These are phyloP conservation scores for Xylariales sp. DNA, from an alignment of 2,329 filamentous ascomycete genomes.

Conservation along the genomic window DNA sequence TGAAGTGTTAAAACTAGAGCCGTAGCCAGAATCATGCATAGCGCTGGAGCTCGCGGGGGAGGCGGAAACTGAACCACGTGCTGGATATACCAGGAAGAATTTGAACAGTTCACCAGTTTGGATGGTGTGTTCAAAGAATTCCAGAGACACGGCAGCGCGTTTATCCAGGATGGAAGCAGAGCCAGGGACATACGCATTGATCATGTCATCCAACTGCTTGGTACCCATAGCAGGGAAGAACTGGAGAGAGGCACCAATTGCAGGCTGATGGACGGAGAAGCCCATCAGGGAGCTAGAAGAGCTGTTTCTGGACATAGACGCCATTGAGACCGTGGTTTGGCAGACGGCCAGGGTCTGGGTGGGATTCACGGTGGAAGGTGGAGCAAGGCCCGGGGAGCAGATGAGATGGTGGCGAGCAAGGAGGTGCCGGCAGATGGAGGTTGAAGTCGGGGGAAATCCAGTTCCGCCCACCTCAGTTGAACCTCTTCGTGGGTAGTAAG, in stretches of 20 bases:
- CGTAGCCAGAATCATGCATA: conserved; percentile 40
- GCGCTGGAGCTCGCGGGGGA: conserved; percentile 41
- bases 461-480: conserved; percentile 3
- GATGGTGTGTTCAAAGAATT: conserved; percentile 52
- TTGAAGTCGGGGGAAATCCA: not conserved
- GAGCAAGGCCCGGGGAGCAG: too few relatives aligned
- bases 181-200: conserved; percentile 54
- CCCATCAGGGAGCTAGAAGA: conserved; percentile 35
- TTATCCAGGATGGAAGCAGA: conserved; percentile 52
- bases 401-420: conserved; percentile 3
- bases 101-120: conserved; percentile 55
- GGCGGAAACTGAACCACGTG: conserved; percentile 29
- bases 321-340: conserved; percentile 19
- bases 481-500: not conserved
- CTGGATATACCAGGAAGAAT: conserved; percentile 50
- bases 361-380: conserved; percentile 14
- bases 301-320: conserved; percentile 30
- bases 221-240: conserved; percentile 63
- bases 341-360: too few relatives aligned
- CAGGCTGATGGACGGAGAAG: conserved; percentile 57
- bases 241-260: conserved; percentile 53
- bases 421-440: not conserved
- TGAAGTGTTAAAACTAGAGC: conserved; percentile 43
- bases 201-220: conserved; percentile 55
- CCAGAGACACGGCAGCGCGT: conserved; percentile 51